Evolutionary conservation across 805 yeast species (phyloP), one percentile per base, ranked within the genome.

Genomic region (Metschnikowia gelsemii): DNA sequence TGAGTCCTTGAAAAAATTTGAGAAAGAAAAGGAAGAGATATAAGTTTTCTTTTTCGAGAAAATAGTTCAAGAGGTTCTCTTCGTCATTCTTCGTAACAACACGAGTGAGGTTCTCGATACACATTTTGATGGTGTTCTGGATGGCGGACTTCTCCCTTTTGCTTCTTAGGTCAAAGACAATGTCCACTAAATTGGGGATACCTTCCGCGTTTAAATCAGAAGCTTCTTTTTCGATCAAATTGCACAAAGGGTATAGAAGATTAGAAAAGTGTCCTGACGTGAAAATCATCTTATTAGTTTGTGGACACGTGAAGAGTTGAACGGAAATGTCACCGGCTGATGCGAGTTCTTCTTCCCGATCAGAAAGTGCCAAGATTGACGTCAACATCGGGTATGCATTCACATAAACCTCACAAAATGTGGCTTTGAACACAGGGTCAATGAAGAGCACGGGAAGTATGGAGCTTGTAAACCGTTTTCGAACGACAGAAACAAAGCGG

Each of bases 401-500:
- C 12, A 79, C 64, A 30, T 80, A 67, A 43, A 82, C 87, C 12
- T 62, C 55, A 14, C 81, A 68, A 42, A 82, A 77, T 11, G 59
- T 46, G 0, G 65, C 59, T 51, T 84, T 82, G 46, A 62, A 69
- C 0, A 57, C 54, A 3, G 70, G 47, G 32, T 79, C 78, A 0
- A 81, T 69, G 1, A 85, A 68, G 20, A 84, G 57, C 0, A 79
- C 68, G 0, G 88, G 80, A 8, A 82, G 64, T 3, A 84, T 48
- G 1, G 79, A 56, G 20, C 70, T 64, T 35, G 76, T 73, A 13
- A 85, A 40, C 6, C 58, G 57, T 32, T 66, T 70, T 55, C 93
- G 71, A 6, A 75, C 52, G 3, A 52, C 49, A 43, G 81, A 80
- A 63, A 80, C 69, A 24, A 74, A 73, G 49, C 93, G 68, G 27